Percentiles rank a stretch among this genome's conserved stretches.
Evolutionary conservation across 2,329 filamentous ascomycete species (phyloP).

Genomic region (Phaeosphaeria sp.): DNA sequence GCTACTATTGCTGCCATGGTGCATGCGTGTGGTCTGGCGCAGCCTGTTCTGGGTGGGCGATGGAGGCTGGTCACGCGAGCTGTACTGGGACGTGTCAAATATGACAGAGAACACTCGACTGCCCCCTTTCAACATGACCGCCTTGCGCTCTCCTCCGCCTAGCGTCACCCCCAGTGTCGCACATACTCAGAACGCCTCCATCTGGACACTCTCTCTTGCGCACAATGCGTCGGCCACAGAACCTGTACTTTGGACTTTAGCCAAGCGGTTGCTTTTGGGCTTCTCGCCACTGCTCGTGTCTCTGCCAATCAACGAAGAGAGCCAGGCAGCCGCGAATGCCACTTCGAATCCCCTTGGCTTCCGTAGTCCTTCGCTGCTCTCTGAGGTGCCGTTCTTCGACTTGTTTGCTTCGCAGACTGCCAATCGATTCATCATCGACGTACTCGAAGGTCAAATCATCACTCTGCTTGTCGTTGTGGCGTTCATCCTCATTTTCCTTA

Average conservation of each 20-base stretch:
- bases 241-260: constrained; percentile 54
- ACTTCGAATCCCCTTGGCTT: constrained; percentile 31
- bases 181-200: constrained; percentile 22
- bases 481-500: constrained; percentile 96
- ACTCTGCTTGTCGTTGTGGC: constrained; percentile 89
- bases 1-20: constrained; percentile 86
- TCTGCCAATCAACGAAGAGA: constrained; percentile 31
- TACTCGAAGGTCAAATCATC: constrained; percentile 92
- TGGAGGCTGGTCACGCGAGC: constrained; percentile 67
- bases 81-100: constrained; percentile 31
- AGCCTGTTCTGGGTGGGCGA: constrained; percentile 95
- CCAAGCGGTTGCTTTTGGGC: constrained; percentile 52
- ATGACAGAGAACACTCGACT: constrained; percentile 1
- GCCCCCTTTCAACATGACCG: constrained; percentile 20
- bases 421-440: constrained; percentile 81
- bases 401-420: constrained; percentile 65
- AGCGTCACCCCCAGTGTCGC: constrained; percentile 25
- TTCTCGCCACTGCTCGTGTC: constrained; percentile 31
- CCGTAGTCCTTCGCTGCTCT: constrained; percentile 55
- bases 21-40: constrained; percentile 91
- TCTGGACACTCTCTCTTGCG: constrained; percentile 43
- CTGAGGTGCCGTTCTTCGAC: constrained; percentile 63
- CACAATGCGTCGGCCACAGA: constrained; percentile 49
- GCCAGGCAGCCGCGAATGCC: constrained; percentile 34
- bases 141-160: constrained; percentile 21